A percentile compares a stretch with the other conserved stretches of the same genome.
These are phyloP conservation scores for Hysterangium stoloniferum DNA, from an alignment of 768 basidiomycete species.

Conservation along the genomic window DNA sequence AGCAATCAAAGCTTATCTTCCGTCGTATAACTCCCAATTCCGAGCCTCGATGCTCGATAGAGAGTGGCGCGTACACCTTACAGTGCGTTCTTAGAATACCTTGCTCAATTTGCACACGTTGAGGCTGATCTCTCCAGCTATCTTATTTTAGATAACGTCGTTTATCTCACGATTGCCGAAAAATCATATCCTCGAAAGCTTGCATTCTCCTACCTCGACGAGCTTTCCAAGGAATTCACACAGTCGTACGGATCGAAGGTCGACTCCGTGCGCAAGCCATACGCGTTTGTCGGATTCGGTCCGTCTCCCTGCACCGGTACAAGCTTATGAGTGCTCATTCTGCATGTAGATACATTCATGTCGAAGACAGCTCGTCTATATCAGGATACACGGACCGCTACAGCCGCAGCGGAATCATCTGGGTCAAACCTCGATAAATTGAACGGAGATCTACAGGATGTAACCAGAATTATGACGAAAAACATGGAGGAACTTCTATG, in stretches of 20 bases:
- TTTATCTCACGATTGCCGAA: constrained; percentile 92
- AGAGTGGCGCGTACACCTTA: constrained; percentile 89
- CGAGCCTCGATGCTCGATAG: constrained; percentile 94
- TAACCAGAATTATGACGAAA: constrained; percentile 99
- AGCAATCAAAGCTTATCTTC: constrained; percentile 95
- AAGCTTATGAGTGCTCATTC: constrained; percentile 6
- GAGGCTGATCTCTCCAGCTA: constrained; percentile 48
- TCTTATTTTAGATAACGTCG: constrained; percentile 88
- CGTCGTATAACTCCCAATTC: constrained; percentile 89
- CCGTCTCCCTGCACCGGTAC: constrained; percentile 24
- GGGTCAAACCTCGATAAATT: constrained; percentile 71
- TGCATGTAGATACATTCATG: constrained; percentile 86
- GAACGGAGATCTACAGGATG: constrained; percentile 95
- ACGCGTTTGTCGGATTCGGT: constrained; percentile 98
- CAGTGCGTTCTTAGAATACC: constrained; percentile 57
- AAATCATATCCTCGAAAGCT: constrained; percentile 96
- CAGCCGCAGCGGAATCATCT: constrained; percentile 38
- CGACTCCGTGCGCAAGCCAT: constrained; percentile 89
- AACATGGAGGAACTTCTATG: constrained; percentile 99
- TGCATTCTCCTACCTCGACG: constrained; percentile 95
- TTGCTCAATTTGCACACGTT: neutral
- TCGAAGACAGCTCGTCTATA: constrained; percentile 94
- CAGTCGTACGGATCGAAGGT: constrained; percentile 90
- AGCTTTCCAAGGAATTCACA: constrained; percentile 93
- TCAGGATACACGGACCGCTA: constrained; percentile 84